Base-by-base conservation (phyloP, 345 rosid genomes). In the Microthlaspi erraticum region DNA sequence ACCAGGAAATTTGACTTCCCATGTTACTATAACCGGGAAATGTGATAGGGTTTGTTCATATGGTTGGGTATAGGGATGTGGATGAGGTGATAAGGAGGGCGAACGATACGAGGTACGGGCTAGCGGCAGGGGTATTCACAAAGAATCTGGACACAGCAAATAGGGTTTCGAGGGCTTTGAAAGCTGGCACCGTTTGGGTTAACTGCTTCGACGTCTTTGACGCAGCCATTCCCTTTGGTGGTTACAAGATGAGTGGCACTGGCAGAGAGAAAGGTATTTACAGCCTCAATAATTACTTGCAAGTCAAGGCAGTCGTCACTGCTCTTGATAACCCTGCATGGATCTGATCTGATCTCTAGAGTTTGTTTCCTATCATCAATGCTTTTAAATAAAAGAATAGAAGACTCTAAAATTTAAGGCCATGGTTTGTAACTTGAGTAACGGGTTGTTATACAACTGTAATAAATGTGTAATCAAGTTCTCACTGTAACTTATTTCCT, bases 181-280 rank as follows among this genome's bases (percentile, higher is more conserved):
- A 67, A 68, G 91, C 60, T 5, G 99, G 99, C 32, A 89, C 96
- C 0, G 88, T 94, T 33, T 94, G 99, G 99, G 72, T 91, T 11
- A 94, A 94, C 61, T 91, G 97, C 81, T 94, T 83, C 6, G 95
- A 91, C 44, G 87, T 86, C 7, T 91, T 94, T 46, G 99, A 94
- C 19, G 99, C 99, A 18, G 93, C 93, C 1, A 88, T 94, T 17
- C 99, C 99, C 0, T 91, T 89, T 6, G 99, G 99, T 13, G 99
- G 99, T 18, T 94, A 84, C 85, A 94, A 89, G 84, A 91, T 89
- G 99, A 94, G 99, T 42, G 99, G 99, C 7, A 80, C 76, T 0
- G 99, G 99, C 5, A 76, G 99, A 78, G 99, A 94, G 79, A 94
- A 94, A 77, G 97, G 99, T 1, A 83, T 94, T 18, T 89, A 94